Evolutionary conservation across 345 rosid species (phyloP), one percentile per base, ranked within the genome.

Genomic region (Eucalyptus polybractea): DNA sequence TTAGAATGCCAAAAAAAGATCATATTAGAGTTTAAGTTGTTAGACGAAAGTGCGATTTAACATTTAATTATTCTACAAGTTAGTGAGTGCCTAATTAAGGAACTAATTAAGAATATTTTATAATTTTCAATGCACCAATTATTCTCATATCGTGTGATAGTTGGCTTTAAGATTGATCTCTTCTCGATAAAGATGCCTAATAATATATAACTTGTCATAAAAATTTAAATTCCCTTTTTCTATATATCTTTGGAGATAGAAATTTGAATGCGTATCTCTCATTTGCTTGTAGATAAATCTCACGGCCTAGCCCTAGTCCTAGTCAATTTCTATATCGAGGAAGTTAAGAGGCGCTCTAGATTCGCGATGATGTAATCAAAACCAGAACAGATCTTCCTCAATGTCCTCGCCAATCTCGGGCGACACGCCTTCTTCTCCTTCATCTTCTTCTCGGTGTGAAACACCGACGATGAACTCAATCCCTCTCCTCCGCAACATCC

Each of bases 11-110:
- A 53, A 53, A 53, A 7, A 53, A 19, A 53, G 0, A 53, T 19
- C 1, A 7, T 53, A 53, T 19, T 53, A 53, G 2, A 53, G 25
- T 19, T 19, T 53, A 53, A 53, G 25, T 53, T 53, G 1, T 19
- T 53, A 53, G 25, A 19, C 0, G 58, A 7, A 53, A 0, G 9
- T 0, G 2, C 4, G 5, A 53, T 53, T 53, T 53, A 53, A 53
- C 19, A 53, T 53, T 53, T 53, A 53, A 53, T 53, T 53, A 53
- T 19, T 53, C 1, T 53, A 53, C 10, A 53, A 19, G 25, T 53
- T 53, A 53, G 6, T 8, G 80, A 69, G 13, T 1, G 44, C 44
- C 42, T 40, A 5, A 40, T 42, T 42, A 42, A 42, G 44, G 44
- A 42, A 42, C 44, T 42, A 42, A 42, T 42, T 42, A 42, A 42